Base-by-base conservation (phyloP, 2,329 filamentous ascomycete genomes). In the Ramularia collo-cygni region DNA sequence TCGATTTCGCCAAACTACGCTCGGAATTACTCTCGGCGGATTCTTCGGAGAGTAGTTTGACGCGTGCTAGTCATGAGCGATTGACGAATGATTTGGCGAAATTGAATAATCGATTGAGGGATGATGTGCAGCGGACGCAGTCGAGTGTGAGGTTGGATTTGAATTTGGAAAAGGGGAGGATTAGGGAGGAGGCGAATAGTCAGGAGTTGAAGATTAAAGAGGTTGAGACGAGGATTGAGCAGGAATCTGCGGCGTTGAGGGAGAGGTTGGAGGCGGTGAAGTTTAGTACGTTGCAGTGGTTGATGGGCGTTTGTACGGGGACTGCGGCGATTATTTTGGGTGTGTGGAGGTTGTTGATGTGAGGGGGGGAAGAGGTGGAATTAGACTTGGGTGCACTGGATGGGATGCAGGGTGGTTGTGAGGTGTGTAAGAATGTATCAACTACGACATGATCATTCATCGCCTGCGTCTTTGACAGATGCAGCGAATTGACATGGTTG, bases 171-270 rank as follows among this genome's bases (percentile, higher is more conserved):
- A 98, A 98, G 69, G 92, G 92, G 10, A 77, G 92, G 47, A 98
- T 96, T 53, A 74, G 92, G 47, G 92, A 98, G 67, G 92, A 98
- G 71, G 88, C 89, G 13, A 93, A 95, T 52, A 83, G 85, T 42
- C 92, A 96, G 68, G 92, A 98, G 65, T 79, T 98, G 66, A 93
- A 95, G 71, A 87, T 98, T 58, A 95, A 95, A 71, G 92, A 98
- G 75, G 96, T 92, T 9, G 92, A 98, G 70, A 95, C 89, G 42
- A 82, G 93, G 66, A 96, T 98, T 57, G 92, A 98, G 71, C 90
- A 96, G 68, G 92, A 96, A 71, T 88, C 92, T 38, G 90, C 90
- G 28, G 83, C 84, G 21, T 64, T 98, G 59, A 74, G 87, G 52
- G 92, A 96, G 71, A 83, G 93, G 67, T 74, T 98, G 34, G 92